Base-by-base conservation (phyloP, 228 moss, liverwort and hornwort species). In the Sphagnum magellanicum region DNA sequence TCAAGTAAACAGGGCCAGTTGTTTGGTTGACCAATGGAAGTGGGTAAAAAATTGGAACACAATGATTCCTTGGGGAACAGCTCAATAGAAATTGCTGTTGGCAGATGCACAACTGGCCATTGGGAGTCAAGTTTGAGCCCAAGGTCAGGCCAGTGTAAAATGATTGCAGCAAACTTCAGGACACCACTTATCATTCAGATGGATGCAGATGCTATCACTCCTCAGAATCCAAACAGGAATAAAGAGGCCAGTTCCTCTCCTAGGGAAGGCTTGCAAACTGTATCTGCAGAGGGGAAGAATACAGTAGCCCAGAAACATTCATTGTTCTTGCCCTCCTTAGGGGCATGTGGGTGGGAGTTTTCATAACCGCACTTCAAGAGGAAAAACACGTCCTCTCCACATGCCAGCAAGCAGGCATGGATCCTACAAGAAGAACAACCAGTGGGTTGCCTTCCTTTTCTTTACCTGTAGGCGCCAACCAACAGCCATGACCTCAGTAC, bases 401-500 rank as follows among this genome's bases (percentile, higher is more conserved):
- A 32, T 32, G 32, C 32, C 32, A 32, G 32, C 32, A 32, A 32
- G 32, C 32, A 86, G 77, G 66, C 77, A 77, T 77, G 82, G 86
- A 86, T 86, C 74, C 82, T 82, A 82, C 82, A 82, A 82, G 80
- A 82, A 76, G 79, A 76, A 68, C 32, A 79, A 77, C 79, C 79
- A 79, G 77, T 79, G 73, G 75, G 82, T 86, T 79, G 74, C 82
- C 81, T 82, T 32, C 82, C 85, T 79, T 65, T 48, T 65, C 48
- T 8, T 50, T 65, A 65, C 64, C 86, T 86, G 86, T 86, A 84
- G 81, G 77, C 77, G 82, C 77, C 82, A 86, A 79, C 79, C 79
- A 81, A 85, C 85, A 79, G 81, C 72, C 53, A 85, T 67, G 81
- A 79, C 79, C 82, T 85, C 82, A 85, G 85, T 85, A 79, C 32